Conservation (phyloP, 2,329 filamentous ascomycete genomes). For the Phialemoniopsis sp. region DNA sequence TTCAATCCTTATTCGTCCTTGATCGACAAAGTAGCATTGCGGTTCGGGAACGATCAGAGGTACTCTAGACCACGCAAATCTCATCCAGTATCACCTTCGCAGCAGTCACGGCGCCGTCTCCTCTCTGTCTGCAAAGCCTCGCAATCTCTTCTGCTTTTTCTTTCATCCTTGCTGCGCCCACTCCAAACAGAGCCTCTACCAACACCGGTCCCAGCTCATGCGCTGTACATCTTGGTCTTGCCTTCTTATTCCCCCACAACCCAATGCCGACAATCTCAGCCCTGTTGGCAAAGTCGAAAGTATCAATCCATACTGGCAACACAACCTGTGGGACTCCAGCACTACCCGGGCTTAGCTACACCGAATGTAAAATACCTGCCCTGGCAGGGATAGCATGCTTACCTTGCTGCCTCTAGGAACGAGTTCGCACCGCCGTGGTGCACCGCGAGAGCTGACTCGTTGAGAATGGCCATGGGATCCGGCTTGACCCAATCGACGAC, state of each 20-base stretch:
- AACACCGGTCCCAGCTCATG: neutral
- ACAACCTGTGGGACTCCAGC: conserved; percentile 31
- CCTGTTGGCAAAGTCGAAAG: conserved; percentile 27
- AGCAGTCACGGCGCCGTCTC: conserved; percentile 3
- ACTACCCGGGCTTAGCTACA: conserved; percentile 10
- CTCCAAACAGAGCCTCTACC: conserved; percentile 3
- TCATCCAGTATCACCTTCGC: conserved; percentile 5
- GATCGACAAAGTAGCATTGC: too few species aligned
- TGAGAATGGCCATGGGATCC: conserved; percentile 23
- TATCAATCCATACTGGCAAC: conserved; percentile 30
- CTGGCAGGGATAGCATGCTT: conserved; percentile 1
- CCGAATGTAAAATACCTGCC: neutral
- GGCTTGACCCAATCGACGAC: conserved; percentile 27
- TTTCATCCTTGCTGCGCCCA: neutral
- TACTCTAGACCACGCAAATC: neutral
- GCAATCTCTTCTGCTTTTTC: conserved; percentile 1
- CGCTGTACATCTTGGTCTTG: neutral
- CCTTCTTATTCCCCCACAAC: conserved; percentile 5
- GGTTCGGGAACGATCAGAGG: too few species aligned
- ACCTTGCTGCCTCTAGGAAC: conserved; percentile 19
- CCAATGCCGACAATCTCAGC: conserved; percentile 26
- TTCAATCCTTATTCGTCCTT: too few species aligned
- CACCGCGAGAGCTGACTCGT: conserved; percentile 24
- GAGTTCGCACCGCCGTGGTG: conserved; percentile 37
- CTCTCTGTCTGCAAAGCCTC: conserved; percentile 1